Evolutionary conservation across 139 green algal species (phyloP), one percentile per base, ranked within the genome.

Genomic region (Dunaliella primolecta): DNA sequence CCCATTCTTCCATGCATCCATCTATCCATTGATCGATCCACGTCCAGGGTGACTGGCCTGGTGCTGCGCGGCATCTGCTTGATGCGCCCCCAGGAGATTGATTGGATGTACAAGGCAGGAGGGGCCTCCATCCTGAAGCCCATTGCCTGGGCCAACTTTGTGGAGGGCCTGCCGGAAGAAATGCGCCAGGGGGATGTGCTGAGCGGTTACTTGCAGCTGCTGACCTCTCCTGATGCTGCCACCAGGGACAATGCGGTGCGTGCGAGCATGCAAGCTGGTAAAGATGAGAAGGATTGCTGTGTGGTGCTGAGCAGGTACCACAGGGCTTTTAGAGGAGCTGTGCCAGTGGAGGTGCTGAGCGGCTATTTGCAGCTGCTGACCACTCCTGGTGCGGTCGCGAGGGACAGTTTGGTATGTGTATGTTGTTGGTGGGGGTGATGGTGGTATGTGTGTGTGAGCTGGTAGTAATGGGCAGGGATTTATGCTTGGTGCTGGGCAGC

Each of bases 1-100:
- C n/a, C n/a, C n/a, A n/a, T n/a, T n/a, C n/a, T n/a, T n/a, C n/a
- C n/a, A n/a, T n/a, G n/a, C n/a, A n/a, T n/a, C n/a, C n/a, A n/a
- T n/a, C n/a, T n/a, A n/a, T n/a, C n/a, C n/a, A n/a, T n/a, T n/a
- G n/a, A n/a, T n/a, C n/a, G n/a, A n/a, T n/a, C n/a, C n/a, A n/a
- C n/a, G n/a, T n/a, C n/a, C 88, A 82, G 89, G 37, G 90, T 95
- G 24, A 33, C 81, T 0, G 90, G 80, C 1, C 74, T 95, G 3
- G 57, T 97, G 21, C 89, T 96, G 78, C 87, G 94, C 0, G 94
- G 91, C 3, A 87, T 96, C n/a, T 97, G 94, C 87, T 75, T 92
- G 20, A 93, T 97, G 91, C 84, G 91, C 11, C 85, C 83, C 0
- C 70, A 78, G 0, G 94, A 97, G 78, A 87, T 97, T 1, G 72